Evolutionary conservation across 768 basidiomycete genomes (phyloP).

Genomic region (Lepiota subincarnata): DNA sequence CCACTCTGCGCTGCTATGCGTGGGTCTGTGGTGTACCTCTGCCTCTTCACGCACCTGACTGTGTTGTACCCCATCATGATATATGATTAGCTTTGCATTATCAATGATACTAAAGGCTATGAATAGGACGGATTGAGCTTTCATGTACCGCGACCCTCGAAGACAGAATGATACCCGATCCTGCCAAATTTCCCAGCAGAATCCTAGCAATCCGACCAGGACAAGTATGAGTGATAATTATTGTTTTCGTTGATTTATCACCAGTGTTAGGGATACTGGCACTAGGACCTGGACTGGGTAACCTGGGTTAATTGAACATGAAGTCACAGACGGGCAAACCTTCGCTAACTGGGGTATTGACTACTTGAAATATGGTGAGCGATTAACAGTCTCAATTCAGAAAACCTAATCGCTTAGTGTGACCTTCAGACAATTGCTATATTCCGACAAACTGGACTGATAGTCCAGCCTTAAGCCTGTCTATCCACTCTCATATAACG

Average conservation of each 20-base stretch:
- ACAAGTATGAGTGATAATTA: constrained; percentile 28
- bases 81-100: no score
- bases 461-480: constrained; percentile 29
- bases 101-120: neutral
- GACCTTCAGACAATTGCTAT: constrained; percentile 44
- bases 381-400: neutral
- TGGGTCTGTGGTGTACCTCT: no score
- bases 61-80: no score
- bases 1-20: no score
- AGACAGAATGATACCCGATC: constrained; percentile 43
- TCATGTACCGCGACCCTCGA: constrained; percentile 36
- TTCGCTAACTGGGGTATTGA: constrained; percentile 54
- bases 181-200: constrained; percentile 50
- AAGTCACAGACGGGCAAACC: constrained; percentile 46
- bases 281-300: constrained; percentile 48
- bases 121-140: constrained; percentile 47
- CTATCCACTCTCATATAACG: neutral
- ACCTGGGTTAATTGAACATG: constrained; percentile 50
- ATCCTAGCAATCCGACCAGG: constrained; percentile 36
- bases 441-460: constrained; percentile 53
- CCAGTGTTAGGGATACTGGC: constrained; percentile 43
- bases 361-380: constrained; percentile 53
- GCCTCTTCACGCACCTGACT: no score
- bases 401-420: no score
- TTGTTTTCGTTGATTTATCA: neutral